Evolutionary conservation across 164 flowering plant species (phyloP).

Genomic region (Vitis rupestris): DNA sequence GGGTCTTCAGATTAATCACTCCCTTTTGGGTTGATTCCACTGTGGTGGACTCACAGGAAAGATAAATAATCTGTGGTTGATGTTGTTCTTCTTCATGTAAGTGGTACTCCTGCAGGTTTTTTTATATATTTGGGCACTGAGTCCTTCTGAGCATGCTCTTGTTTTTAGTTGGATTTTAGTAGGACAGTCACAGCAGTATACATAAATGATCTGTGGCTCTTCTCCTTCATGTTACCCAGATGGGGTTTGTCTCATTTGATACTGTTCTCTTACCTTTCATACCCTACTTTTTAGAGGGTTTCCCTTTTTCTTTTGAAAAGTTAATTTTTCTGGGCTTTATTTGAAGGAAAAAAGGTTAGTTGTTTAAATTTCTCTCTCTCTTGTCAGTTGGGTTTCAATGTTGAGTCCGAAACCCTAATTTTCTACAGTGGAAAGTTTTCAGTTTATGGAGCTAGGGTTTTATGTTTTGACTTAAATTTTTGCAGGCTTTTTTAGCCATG

Average conservation of each 20-base stretch:
- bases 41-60: too few species aligned
- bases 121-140: too few species aligned
- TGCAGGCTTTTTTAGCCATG: slow-evolving; percentile 19
- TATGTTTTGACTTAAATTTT: slow-evolving; percentile 12
- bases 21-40: too few species aligned
- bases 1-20: too few species aligned
- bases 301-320: background rate
- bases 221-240: background rate
- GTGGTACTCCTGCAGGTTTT: too few species aligned
- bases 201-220: background rate
- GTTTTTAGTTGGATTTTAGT: background rate
- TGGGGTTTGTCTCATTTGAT: background rate
- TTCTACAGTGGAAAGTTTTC: background rate
- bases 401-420: slow-evolving; percentile 8
- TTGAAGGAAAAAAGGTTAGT: background rate
- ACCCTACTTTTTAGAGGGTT: background rate
- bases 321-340: background rate
- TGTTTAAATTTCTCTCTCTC: background rate
- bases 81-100: too few species aligned
- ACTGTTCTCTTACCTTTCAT: background rate
- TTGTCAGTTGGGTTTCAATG: background rate
- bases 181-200: background rate
- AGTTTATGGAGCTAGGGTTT: slow-evolving; percentile 13
- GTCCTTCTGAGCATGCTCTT: background rate
- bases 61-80: too few species aligned